Evolutionary conservation across 2,329 filamentous ascomycete species (phyloP).

Genomic region (Drechslerella coelobrocha): DNA sequence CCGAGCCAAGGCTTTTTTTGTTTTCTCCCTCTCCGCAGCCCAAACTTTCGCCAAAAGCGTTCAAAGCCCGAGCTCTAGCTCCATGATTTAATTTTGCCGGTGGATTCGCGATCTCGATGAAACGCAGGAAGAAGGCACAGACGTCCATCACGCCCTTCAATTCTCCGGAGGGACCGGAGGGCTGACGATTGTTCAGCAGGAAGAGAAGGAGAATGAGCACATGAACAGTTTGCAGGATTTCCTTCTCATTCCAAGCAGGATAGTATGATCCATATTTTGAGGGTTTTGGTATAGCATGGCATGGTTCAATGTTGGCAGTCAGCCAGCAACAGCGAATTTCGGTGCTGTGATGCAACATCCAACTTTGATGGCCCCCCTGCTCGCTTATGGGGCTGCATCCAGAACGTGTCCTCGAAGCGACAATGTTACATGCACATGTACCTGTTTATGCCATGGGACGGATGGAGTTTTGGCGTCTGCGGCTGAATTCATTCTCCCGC

Average conservation of each 20-base stretch:
- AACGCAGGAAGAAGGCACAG: slow-evolving; percentile 1
- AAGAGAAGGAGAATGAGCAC: neutral
- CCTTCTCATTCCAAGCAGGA: slow-evolving; percentile 45
- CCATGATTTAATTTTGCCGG: slow-evolving; percentile 6
- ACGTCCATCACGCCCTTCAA: neutral
- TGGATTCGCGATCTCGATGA: neutral
- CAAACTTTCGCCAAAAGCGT: slow-evolving; percentile 46
- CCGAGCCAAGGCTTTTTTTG: slow-evolving; percentile 24
- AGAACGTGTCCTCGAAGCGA: slow-evolving; percentile 9
- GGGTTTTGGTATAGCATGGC: too few species aligned
- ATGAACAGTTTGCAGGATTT: neutral
- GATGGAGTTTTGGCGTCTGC: slow-evolving; percentile 20
- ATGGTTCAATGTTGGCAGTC: too few species aligned
- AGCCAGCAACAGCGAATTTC: too few species aligned
- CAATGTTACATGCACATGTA: neutral
- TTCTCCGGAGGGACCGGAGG: neutral
- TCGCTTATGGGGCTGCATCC: slow-evolving; percentile 25
- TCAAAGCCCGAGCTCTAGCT: slow-evolving; percentile 9
- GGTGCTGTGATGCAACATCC: slow-evolving; percentile 1
- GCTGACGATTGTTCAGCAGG: slow-evolving; percentile 21
- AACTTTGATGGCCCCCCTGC: slow-evolving; percentile 14
- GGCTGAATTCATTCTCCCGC: slow-evolving; percentile 49
- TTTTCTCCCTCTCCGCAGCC: neutral
- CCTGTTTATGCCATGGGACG: neutral
- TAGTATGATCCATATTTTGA: neutral